phyloP scores from a whole-genome alignment of 2,329 filamentous ascomycete species.

The Zarea fungicola region DNA sequence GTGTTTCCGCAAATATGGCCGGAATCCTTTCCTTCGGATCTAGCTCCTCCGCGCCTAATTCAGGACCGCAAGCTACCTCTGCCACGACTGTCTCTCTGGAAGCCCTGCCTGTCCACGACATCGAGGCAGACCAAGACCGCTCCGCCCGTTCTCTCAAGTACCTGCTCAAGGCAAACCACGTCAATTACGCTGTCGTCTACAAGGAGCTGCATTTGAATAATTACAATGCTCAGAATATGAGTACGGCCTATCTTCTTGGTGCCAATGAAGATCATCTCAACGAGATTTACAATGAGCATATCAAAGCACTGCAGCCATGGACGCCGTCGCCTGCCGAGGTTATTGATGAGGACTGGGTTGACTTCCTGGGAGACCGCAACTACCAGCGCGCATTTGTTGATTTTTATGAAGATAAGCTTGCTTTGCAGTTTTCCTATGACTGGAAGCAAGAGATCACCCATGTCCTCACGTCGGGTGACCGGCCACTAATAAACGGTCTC shows the following conservation, averaged over 20 bases:
- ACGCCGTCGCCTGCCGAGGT: conserved; percentile 79
- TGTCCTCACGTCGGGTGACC: conserved; percentile 68
- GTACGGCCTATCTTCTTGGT: conserved; percentile 80
- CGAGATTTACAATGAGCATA: conserved; percentile 72
- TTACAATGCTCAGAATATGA: conserved; percentile 74
- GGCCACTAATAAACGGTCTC: conserved; percentile 76
- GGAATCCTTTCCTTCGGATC: conserved; percentile 31
- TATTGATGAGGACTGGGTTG: conserved; percentile 76
- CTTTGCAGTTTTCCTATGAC: conserved; percentile 66
- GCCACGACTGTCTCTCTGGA: conserved; percentile 20
- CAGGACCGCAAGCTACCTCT: neutral
- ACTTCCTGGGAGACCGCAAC: conserved; percentile 69
- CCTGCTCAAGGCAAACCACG: conserved; percentile 84
- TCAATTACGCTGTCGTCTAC: conserved; percentile 79
- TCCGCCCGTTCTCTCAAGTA: conserved; percentile 81
- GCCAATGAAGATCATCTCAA: conserved; percentile 68
- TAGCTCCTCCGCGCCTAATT: neutral
- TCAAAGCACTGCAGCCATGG: conserved; percentile 72
- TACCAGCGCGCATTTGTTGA: conserved; percentile 91
- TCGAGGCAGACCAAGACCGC: conserved; percentile 77
- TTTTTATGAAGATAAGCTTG: conserved; percentile 91
- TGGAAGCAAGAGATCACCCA: conserved; percentile 74
- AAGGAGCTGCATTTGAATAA: conserved; percentile 73
- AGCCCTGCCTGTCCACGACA: conserved; percentile 65
- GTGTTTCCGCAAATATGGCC: conserved; percentile 22